Conservation (phyloP, 306 rosid species). For the Dalbergia cultrata region DNA sequence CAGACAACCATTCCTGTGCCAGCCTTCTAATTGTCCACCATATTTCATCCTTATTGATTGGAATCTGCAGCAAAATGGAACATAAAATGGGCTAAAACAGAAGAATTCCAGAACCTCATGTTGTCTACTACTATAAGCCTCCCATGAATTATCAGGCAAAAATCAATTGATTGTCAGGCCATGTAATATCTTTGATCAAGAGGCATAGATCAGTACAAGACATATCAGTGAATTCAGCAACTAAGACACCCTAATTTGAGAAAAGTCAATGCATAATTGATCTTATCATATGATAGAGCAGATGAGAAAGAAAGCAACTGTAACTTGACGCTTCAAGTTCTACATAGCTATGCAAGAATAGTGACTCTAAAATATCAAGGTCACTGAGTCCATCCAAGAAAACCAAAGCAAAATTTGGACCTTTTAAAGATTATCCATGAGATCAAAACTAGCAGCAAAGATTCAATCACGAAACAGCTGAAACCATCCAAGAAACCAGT, state of each 20-base stretch:
- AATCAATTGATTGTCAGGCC: constrained; percentile 21
- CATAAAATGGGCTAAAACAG: background rate
- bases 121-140: background rate
- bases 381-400: background rate
- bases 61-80: constrained; percentile 54
- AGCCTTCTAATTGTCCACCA: too few relatives aligned
- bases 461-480: background rate
- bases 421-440: background rate
- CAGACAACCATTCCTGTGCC: too few relatives aligned
- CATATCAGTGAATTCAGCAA: background rate
- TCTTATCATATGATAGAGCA: background rate
- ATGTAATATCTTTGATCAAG: background rate
- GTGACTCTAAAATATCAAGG: background rate
- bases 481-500: background rate
- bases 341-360: constrained; percentile 3
- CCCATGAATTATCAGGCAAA: background rate
- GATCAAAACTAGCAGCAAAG: background rate
- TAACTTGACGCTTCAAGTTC: background rate
- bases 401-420: background rate
- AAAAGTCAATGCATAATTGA: constrained; percentile 14
- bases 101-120: background rate
- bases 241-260: constrained; percentile 12
- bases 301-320: background rate
- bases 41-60: too few relatives aligned
- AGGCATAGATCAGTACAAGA: constrained; percentile 20